phyloP scores from a whole-genome alignment of 2,329 filamentous ascomycete species.

The Apiospora kogelbergensis region DNA sequence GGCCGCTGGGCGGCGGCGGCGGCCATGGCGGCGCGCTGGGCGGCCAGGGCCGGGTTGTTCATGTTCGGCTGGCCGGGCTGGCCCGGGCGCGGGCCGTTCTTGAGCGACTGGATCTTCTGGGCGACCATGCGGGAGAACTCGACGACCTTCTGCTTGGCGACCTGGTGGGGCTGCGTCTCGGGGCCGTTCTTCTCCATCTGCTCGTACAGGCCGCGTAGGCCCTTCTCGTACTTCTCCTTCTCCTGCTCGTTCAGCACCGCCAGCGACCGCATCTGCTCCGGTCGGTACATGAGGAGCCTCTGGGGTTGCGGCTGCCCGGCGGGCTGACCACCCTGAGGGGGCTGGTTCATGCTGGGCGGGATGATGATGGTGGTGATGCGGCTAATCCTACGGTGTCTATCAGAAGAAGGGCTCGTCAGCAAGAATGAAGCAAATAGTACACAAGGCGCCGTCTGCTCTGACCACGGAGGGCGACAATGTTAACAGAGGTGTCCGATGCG shows the following conservation, averaged over 20 bases:
- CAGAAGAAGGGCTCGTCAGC: background rate
- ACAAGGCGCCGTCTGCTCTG: background rate
- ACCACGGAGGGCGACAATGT: background rate
- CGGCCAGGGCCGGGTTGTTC: constrained; percentile 9
- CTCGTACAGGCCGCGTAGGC: constrained; percentile 52
- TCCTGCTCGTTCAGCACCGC: constrained; percentile 53
- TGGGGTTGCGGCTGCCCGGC: constrained; percentile 16
- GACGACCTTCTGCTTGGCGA: constrained; percentile 56
- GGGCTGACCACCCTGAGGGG: background rate
- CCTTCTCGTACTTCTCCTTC: constrained; percentile 58
- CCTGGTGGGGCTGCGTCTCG: constrained; percentile 46
- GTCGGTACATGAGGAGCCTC: constrained; percentile 45
- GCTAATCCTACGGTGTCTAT: background rate
- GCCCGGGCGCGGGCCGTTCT: background rate
- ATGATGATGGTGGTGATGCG: no score
- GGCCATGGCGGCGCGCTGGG: constrained; percentile 7
- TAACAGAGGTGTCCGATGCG: background rate
- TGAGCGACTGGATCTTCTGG: constrained; percentile 45
- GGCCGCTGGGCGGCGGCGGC: no score
- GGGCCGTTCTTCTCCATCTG: constrained; percentile 48
- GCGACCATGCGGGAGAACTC: constrained; percentile 61
- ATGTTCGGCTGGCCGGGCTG: background rate
- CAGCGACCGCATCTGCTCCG: constrained; percentile 51
- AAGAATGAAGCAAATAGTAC: background rate
- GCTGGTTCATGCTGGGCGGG: background rate